Evolutionary conservation across 2,329 filamentous ascomycete genomes (phyloP).

Genomic region (Albophoma yamanashiensis): DNA sequence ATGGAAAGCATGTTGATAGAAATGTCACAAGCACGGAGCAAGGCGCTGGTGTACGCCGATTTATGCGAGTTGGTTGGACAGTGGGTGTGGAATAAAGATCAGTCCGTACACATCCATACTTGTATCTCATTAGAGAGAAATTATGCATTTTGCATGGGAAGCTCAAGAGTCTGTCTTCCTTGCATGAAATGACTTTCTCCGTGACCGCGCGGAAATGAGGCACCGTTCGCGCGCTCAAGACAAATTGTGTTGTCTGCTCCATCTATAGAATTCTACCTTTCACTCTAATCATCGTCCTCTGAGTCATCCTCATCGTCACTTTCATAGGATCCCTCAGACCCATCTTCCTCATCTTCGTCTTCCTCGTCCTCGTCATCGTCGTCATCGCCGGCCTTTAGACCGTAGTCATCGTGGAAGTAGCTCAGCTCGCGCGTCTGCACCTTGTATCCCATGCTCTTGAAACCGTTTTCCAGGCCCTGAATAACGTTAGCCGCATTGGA

Average conservation of each 20-base stretch:
- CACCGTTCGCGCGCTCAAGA: neutral
- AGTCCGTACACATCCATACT: neutral
- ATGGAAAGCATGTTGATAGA: neutral
- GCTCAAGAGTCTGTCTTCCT: neutral
- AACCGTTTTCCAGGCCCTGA: constrained; percentile 64
- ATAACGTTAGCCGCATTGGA: constrained; percentile 3
- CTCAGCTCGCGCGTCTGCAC: constrained; percentile 63
- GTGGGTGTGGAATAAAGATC: neutral
- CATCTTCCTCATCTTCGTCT: constrained; percentile 18
- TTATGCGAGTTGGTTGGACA: neutral
- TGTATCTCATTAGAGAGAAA: neutral
- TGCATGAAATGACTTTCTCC: too few relatives aligned
- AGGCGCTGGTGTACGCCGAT: neutral
- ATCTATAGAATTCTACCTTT: neutral
- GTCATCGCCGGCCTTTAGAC: constrained; percentile 58
- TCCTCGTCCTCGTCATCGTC: constrained; percentile 41
- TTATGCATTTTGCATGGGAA: neutral
- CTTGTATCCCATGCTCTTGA: constrained; percentile 68
- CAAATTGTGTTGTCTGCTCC: too few relatives aligned
- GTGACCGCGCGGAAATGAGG: neutral
- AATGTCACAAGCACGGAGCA: neutral
- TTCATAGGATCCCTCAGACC: constrained; percentile 1
- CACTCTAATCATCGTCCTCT: neutral
- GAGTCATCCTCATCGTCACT: neutral
- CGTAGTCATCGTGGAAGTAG: constrained; percentile 85